Evolutionary conservation across 306 rosid genomes (phyloP), one percentile per base, ranked within the genome.

Genomic region (Clitoria ternatea): DNA sequence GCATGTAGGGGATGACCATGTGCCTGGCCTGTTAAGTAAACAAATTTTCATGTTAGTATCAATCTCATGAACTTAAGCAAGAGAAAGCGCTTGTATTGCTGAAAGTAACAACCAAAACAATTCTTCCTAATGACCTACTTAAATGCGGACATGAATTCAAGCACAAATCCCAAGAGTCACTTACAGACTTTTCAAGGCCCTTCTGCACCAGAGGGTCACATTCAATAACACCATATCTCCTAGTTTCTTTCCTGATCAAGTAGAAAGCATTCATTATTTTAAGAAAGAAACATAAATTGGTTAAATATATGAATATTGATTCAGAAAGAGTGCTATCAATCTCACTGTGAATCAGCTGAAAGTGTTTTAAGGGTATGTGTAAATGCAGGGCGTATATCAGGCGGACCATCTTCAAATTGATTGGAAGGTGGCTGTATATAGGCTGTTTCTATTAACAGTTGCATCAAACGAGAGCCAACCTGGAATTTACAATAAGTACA

Each of bases 1-100:
- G 99, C 99, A 91, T 91, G 77, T 94, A 91, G 29, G 97, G 98
- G 74, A 94, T 89, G 83, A 94, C 95, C 89, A 89, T 89, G 89
- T 94, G 97, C 77, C 91, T 84, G 70, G 99, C 99, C 99, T 94
- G 95, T 76, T 61, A 66, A 32, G 56, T 27, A 73, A 80, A 57
- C 70, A 79, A 54, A 78, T 13, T 39, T 50, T 39, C 17, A 68
- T 18, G 65, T 35, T 27, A 66, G 69, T 66, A 70, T 70, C 67
- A 53, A 5, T 50, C 71, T 55, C 75, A 33, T 26, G 39, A 67
- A 72, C 29, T 36, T n/a, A 77, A 6, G 54, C 66, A 50, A n/a
- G 50, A 20, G 29, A 57, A 70, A 74, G 12, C 17, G 70, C 66
- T 44, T 65, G 11, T 11, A 9, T 57, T 18, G 24, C 48, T 29